A percentile compares a stretch with the other conserved stretches of the same genome.
phyloP scores from a whole-genome alignment of 192 early-diverging fungal species.

The Powellomyces hirtus region DNA sequence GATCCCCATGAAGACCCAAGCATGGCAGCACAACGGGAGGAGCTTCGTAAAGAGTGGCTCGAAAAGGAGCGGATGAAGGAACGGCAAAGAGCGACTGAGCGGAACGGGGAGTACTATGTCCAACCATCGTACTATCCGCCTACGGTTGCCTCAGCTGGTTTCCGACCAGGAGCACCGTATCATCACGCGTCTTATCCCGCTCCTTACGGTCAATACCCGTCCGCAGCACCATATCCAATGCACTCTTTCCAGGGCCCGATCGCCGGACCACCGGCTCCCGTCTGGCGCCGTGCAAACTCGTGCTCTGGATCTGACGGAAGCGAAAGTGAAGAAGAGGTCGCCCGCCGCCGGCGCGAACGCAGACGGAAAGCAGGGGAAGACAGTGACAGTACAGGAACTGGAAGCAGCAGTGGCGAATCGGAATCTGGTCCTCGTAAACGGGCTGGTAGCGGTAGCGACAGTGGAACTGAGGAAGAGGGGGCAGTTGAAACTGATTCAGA shows the following conservation, averaged over 20 bases:
- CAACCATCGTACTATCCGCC: slow-evolving; percentile 11
- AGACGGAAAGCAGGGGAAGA: background rate
- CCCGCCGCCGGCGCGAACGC: background rate
- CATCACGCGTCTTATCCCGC: background rate
- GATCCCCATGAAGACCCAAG: slow-evolving; percentile 21
- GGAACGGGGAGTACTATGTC: slow-evolving; percentile 10
- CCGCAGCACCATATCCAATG: background rate
- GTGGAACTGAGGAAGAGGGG: background rate
- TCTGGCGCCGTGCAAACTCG: background rate
- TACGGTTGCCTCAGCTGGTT: background rate
- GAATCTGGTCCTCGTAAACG: background rate
- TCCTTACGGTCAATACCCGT: background rate
- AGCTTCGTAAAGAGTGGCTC: slow-evolving; percentile 14
- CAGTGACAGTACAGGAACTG: background rate
- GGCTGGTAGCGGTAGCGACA: background rate
- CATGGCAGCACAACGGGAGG: slow-evolving; percentile 25
- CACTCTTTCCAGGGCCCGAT: background rate
- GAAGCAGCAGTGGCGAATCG: background rate
- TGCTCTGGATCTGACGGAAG: background rate
- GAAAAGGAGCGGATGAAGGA: slow-evolving; percentile 25
- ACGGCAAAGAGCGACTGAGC: slow-evolving; percentile 22
- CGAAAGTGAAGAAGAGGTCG: slow-evolving; percentile 3
- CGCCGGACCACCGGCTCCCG: background rate
- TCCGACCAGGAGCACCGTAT: background rate
- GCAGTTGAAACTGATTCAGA: background rate